phyloP scores from a whole-genome alignment of 306 rosid species.

The Arachis hypogaea region DNA sequence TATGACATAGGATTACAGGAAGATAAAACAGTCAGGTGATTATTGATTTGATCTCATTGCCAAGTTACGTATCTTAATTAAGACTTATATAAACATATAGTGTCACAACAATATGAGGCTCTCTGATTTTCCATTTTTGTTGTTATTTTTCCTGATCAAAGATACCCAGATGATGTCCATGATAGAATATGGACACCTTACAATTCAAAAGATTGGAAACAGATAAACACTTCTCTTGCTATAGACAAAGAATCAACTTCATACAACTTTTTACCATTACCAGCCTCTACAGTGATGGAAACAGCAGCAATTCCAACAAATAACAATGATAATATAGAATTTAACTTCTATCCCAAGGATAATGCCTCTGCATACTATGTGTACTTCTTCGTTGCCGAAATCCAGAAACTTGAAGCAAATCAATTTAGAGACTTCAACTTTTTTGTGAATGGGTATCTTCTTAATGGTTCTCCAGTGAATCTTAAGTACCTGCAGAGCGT shows the following conservation, averaged over 20 bases:
- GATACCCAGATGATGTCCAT: constrained; percentile 51
- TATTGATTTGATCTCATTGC: constrained; percentile 14
- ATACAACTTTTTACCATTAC: constrained; percentile 28
- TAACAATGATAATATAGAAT: constrained; percentile 9
- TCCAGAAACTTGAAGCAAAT: constrained; percentile 41
- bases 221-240: constrained; percentile 34
- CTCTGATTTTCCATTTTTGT: not conserved
- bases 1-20: constrained; percentile 43
- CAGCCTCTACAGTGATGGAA: constrained; percentile 42
- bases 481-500: constrained; percentile 23
- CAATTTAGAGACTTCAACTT: constrained; percentile 46
- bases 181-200: constrained; percentile 50
- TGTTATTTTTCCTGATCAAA: not conserved
- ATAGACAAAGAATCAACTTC: constrained; percentile 22
- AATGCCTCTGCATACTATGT: constrained; percentile 36
- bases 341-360: constrained; percentile 30
- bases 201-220: constrained; percentile 42
- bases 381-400: constrained; percentile 44
- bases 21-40: constrained; percentile 38
- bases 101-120: not conserved
- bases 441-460: constrained; percentile 37
- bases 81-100: too few relatives aligned
- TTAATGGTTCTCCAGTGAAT: not conserved
- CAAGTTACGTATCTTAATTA: constrained; percentile 3
- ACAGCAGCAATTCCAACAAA: constrained; percentile 49